Base-by-base conservation (phyloP, 352 stramenopile genomes). In the Phytophthora megakarya region DNA sequence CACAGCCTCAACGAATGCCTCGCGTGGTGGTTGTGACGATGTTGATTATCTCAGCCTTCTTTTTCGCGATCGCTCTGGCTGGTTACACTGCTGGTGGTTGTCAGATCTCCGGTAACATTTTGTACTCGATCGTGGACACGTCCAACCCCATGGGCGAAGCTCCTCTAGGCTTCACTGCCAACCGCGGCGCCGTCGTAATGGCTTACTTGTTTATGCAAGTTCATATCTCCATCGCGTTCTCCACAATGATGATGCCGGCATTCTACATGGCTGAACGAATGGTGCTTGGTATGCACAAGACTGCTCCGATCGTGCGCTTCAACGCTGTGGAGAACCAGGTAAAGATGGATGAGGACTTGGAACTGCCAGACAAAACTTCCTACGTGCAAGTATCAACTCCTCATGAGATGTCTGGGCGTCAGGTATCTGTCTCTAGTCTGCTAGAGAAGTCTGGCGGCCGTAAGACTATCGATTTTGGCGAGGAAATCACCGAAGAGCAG, bases 131-230 rank as follows among this genome's bases (percentile, higher is more conserved):
- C 22, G 49, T 67, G 12, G 21, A 67, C 49, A 67, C 59, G 1
- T 61, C 59, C 3, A 53, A 67, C 25, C 59, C 59, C 8, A 6
- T 61, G 22, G 39, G 49, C 19, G 25, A 72, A 0, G 65, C 66
- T 15, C 55, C 52, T 19, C 70, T 88, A 4, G 80, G 80, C 18
- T 88, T 89, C 51, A 46, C 23, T 5, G n/a, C 69, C n/a, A 67
- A 72, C 70, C 46, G 67, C 21, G 76, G 69, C 23, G 65, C 61
- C 19, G 70, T 77, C 8, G 65, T 81, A 26, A 64, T 82, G 55
- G 70, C 72, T 8, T 88, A 78, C 44, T 52, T 78, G 6, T 80
- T 68, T 47, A 84, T 81, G 72, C 72, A 78, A 22, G 49, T 75
- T 25, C 67, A 78, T 53, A 73, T 75, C 50, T 75, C 70, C 32